Evolutionary conservation across 2,329 filamentous ascomycete species (phyloP), one percentile per base, ranked within the genome.

Genomic region (Diplodia scrobiculata): DNA sequence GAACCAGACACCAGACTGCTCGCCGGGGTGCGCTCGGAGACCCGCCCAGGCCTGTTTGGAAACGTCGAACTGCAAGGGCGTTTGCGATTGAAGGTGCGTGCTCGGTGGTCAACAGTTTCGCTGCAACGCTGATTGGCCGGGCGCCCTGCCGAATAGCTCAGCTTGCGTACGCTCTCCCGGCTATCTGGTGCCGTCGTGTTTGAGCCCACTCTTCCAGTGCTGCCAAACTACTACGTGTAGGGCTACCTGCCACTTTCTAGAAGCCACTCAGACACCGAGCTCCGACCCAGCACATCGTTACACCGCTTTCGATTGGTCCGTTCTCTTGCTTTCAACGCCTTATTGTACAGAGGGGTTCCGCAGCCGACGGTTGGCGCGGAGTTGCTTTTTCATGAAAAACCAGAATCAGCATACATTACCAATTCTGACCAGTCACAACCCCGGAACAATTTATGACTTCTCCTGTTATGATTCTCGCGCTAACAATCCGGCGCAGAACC

Each of bases 81-180:
- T 45, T 48, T 48, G 27, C 29, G 38, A 48, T 25, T 34, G 9
- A 60, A 29, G 27, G 41, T 7, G 14, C 25, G 14, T 47, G 25
- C 41, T 34, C 25, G 14, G 3, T 21, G 7, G 41, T 60, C 55
- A 60, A 7, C 38, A 19, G 41, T 6, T 60, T 48, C 55, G 27
- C 25, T 1, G 27, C 55, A 25, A 17, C 5, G 13, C 13, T 60
- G 38, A 60, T 60, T 60, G 55, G 55, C 55, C 55, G 41, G 19
- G 17, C 5, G 3, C 25, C n/a, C 38, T 29, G 34, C 55, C 55
- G 55, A 60, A 60, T 48, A 60, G 55, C 55, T 48, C 41, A 48
- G 55, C 41, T 48, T 60, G 41, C 55, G 55, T 48, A 60, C n/a
- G 27, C 55, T 47, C 25, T 32, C 55, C 55, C 55, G 55, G 38